Conservation (phyloP, 257 asterid species). For the Solanum lycopersicoides region DNA sequence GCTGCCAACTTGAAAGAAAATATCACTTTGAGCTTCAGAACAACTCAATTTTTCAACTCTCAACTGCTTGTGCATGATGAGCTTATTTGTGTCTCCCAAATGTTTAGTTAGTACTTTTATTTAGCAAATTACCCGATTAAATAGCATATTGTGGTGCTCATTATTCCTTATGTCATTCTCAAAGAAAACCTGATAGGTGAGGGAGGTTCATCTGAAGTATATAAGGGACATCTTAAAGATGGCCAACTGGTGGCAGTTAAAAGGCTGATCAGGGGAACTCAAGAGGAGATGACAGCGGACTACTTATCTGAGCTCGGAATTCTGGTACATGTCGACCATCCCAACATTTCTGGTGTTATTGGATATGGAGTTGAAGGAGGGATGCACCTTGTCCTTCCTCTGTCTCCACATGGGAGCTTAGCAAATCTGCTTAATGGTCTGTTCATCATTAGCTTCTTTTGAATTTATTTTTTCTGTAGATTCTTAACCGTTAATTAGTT, state of each 20-base stretch:
- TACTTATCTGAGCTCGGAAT: conserved; percentile 91
- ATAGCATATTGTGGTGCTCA: background rate
- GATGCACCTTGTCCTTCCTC: conserved; percentile 95
- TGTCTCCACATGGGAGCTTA: conserved; percentile 90
- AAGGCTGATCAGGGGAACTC: conserved; percentile 72
- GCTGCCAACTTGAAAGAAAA: background rate
- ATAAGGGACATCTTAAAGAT: conserved; percentile 70
- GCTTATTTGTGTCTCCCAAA: background rate
- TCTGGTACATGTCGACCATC: conserved; percentile 86
- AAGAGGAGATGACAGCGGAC: conserved; percentile 87
- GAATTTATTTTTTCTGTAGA: background rate
- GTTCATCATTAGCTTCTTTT: background rate
- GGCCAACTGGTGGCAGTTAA: conserved; percentile 81
- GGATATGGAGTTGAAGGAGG: conserved; percentile 99
- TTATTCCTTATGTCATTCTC: background rate
- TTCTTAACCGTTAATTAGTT: background rate
- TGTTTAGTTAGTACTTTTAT: background rate
- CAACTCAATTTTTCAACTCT: background rate
- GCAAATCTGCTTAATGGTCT: conserved; percentile 61
- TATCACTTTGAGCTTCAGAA: background rate
- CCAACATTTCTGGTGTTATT: conserved; percentile 73
- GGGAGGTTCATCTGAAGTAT: conserved; percentile 94
- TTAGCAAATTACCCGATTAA: background rate
- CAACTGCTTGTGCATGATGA: background rate
- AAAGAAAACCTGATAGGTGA: conserved; percentile 77